Percentiles rank a stretch among this genome's conserved stretches.
phyloP scores from a whole-genome alignment of 2,329 filamentous ascomycete species.

The Cladosporium cucumerinum region DNA sequence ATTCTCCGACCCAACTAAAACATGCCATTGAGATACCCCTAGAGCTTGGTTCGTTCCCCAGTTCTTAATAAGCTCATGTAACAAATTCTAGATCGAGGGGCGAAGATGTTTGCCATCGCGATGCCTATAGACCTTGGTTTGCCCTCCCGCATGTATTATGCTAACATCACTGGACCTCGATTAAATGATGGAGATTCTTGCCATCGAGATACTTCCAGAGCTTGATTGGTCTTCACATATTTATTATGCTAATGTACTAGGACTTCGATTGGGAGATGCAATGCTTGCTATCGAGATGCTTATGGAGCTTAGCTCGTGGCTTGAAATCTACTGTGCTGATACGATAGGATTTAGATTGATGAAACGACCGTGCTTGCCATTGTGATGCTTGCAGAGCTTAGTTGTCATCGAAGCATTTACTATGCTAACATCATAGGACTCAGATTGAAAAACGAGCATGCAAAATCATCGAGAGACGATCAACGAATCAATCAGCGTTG shows the following conservation, averaged over 20 bases:
- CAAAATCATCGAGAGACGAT: too few relatives aligned
- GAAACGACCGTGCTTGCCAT: too few relatives aligned
- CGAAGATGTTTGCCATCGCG: background rate
- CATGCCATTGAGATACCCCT: background rate
- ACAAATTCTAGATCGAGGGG: too few relatives aligned
- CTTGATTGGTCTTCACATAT: background rate
- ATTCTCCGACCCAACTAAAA: too few relatives aligned
- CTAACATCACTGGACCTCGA: background rate
- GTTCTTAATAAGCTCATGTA: too few relatives aligned
- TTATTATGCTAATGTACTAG: background rate
- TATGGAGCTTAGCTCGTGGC: too few relatives aligned
- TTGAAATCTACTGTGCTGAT: too few relatives aligned
- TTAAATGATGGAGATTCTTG: background rate
- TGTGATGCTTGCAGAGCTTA: background rate
- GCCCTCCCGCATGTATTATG: background rate
- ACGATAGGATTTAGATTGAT: too few relatives aligned
- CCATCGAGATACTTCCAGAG: background rate
- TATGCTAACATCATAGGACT: background rate
- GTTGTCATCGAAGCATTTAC: background rate
- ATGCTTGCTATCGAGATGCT: too few relatives aligned
- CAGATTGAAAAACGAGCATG: background rate
- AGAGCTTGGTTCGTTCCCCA: too few relatives aligned
- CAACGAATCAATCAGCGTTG: too few relatives aligned
- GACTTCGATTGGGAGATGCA: background rate
- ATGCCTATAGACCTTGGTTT: background rate